A percentile compares a stretch with the other conserved stretches of the same genome.
phyloP scores from a whole-genome alignment of 2,329 filamentous ascomycete species.

The Passalora sequoiae region DNA sequence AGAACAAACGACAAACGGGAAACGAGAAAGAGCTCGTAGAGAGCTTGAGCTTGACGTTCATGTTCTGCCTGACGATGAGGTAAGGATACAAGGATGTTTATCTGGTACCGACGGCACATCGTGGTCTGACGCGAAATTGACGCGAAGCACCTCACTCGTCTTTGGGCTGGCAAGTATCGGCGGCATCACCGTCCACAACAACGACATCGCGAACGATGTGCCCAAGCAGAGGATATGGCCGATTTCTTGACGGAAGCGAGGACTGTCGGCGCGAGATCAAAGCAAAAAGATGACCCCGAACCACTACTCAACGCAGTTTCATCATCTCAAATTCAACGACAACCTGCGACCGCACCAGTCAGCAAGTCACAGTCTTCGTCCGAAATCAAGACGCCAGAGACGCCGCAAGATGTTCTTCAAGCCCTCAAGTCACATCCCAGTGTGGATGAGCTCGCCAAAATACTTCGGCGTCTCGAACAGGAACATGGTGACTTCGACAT shows the following conservation, averaged over 20 bases:
- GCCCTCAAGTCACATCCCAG: conserved; percentile 40
- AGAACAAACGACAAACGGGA: background rate
- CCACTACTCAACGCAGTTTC: conserved; percentile 15
- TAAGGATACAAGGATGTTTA: background rate
- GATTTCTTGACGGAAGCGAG: conserved; percentile 47
- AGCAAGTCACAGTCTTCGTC: too few relatives aligned
- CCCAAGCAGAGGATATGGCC: conserved; percentile 39
- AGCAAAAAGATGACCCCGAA: conserved; percentile 2
- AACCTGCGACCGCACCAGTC: background rate
- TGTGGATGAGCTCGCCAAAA: conserved; percentile 30
- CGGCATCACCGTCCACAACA: background rate
- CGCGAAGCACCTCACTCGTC: too few relatives aligned
- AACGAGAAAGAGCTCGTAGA: too few relatives aligned
- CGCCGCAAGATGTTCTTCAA: conserved; percentile 29
- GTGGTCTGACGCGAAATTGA: conserved; percentile 6
- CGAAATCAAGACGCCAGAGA: too few relatives aligned
- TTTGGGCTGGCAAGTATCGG: too few relatives aligned
- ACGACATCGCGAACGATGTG: conserved; percentile 18
- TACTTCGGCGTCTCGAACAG: conserved; percentile 13
- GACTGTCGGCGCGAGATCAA: conserved; percentile 29
- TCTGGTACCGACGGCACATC: background rate
- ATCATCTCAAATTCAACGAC: conserved; percentile 3
- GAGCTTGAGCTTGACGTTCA: too few relatives aligned
- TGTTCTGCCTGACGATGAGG: conserved; percentile 1
- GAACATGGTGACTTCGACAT: conserved; percentile 49